Percentiles rank a stretch among this genome's conserved stretches.
These are phyloP conservation scores for Wickerhamomyces bisporus DNA, from an alignment of 805 yeast genomes.

Conservation along the genomic window DNA sequence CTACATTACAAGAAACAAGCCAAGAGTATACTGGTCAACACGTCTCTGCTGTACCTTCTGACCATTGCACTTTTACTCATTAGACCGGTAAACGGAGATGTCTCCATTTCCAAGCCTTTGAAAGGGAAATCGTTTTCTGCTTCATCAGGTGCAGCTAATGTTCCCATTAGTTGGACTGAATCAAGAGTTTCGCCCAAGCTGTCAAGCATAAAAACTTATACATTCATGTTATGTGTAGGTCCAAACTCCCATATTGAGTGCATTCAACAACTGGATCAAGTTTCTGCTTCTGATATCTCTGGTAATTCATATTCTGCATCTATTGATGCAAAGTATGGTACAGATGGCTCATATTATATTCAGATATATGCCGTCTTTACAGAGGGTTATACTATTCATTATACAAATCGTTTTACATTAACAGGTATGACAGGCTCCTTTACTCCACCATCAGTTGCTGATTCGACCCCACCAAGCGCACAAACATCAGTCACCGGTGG, in stretches of 20 bases:
- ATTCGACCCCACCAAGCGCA: slow-evolving; percentile 38
- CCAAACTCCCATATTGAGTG: slow-evolving; percentile 43
- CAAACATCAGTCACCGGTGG: slow-evolving; percentile 30
- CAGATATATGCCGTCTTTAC: slow-evolving; percentile 52
- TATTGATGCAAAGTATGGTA: slow-evolving; percentile 40
- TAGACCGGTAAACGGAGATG: slow-evolving; percentile 16
- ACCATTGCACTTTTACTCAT: too few species aligned
- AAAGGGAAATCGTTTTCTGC: slow-evolving; percentile 14
- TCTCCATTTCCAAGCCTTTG: slow-evolving; percentile 23
- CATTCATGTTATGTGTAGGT: slow-evolving; percentile 68
- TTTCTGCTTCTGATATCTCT: slow-evolving; percentile 28
- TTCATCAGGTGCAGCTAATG: slow-evolving; percentile 24
- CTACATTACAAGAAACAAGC: too few species aligned
- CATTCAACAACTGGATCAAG: slow-evolving; percentile 27
- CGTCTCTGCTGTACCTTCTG: too few species aligned
- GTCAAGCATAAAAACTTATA: slow-evolving; percentile 36
- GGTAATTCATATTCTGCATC: slow-evolving; percentile 34
- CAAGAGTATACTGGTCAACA: too few species aligned
- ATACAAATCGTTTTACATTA: slow-evolving; percentile 60
- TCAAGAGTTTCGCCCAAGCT: slow-evolving; percentile 46
- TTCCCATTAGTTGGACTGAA: slow-evolving; percentile 48
- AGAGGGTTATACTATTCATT: slow-evolving; percentile 53
- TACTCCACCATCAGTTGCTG: slow-evolving; percentile 41
- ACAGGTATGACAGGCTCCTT: slow-evolving; percentile 67
- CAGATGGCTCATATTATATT: slow-evolving; percentile 65